A percentile compares a stretch with the other conserved stretches of the same genome.
Evolutionary conservation across 148 eudicot species (phyloP).

Genomic region (Rhododendron vialii): DNA sequence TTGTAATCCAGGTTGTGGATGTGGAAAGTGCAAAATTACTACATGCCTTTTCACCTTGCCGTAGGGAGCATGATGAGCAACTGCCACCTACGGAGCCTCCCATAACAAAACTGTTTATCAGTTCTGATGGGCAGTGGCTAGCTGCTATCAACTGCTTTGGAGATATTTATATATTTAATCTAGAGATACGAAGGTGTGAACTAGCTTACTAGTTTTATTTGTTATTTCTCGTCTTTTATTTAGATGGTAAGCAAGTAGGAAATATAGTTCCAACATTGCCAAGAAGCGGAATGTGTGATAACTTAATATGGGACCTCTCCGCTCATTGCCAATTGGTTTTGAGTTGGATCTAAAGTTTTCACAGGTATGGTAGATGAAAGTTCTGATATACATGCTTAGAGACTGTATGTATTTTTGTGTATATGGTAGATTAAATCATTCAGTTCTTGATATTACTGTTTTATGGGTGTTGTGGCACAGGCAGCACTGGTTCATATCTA

Average conservation of each 20-base stretch:
- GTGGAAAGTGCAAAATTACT: constrained; percentile 44
- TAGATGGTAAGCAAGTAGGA: not conserved
- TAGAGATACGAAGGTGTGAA: constrained; percentile 72
- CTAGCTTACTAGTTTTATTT: not conserved
- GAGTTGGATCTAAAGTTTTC: not conserved
- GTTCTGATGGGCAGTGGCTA: constrained; percentile 93
- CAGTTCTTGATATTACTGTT: not conserved
- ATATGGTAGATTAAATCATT: not conserved
- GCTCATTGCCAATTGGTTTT: not conserved
- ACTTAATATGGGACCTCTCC: not conserved
- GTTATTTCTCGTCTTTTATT: not conserved
- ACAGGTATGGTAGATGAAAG: not conserved
- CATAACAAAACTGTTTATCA: constrained; percentile 68
- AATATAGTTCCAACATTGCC: not conserved
- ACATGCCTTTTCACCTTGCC: constrained; percentile 68
- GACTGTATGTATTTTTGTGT: not conserved
- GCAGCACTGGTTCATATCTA: constrained; percentile 94
- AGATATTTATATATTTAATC: constrained; percentile 77
- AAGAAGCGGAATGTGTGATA: no score
- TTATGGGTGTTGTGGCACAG: constrained; percentile 32
- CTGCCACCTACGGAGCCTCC: constrained; percentile 78
- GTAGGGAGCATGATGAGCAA: constrained; percentile 44
- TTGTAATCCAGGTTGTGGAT: constrained; percentile 59
- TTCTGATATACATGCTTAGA: not conserved
- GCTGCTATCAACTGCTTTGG: constrained; percentile 91